Base-by-base conservation (phyloP, 768 basidiomycete species). In the Boletales sp. region DNA sequence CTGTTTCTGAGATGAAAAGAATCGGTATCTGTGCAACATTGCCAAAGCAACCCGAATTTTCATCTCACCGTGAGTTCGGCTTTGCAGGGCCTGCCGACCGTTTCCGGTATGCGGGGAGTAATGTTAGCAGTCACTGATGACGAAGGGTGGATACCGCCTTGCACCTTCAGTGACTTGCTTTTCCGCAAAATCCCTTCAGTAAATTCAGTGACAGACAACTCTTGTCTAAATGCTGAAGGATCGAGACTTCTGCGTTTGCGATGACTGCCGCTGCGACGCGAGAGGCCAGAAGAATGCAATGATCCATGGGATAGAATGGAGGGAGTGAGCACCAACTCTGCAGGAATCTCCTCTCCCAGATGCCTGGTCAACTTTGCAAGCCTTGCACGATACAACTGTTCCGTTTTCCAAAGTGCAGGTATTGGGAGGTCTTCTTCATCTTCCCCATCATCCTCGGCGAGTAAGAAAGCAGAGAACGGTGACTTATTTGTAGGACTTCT, bases 301-400 rank as follows among this genome's bases (percentile, higher is more conserved):
- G 41, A 15, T 12, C 30, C 36, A 8, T 40, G 40, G 24, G 50
- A 47, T 43, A 37, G 18, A 31, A 44, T 36, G 31, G 46, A 32
- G 24, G 52, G 56, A 45, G 32, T 45, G 44, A 60, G 51, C 24
- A 69, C 48, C 45, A 75, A 58, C 37, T 70, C 73, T 5, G 65
- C 59, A 13, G 75, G 71, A 39, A 74, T 66, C 43, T 69, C 61
- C 53, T 73, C 69, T 40, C 72, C 72, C 8, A 73, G 60, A 53
- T 68, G 61, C 15, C 69, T 69, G 8, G 68, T 61, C 45, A 74
- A 59, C 57, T 72, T 74, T 15, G 65, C 69, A 35, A 68, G 59
- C 36, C 69, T 67, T 17, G 61, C 60, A 35, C 66, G 69, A 39
- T 61, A 57, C 9, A 65, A 36, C 49, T 65, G 66, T 50, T 66